These are phyloP conservation scores for Dentipellis sp. DNA, from an alignment of 768 basidiomycete genomes.

Conservation along the genomic window DNA sequence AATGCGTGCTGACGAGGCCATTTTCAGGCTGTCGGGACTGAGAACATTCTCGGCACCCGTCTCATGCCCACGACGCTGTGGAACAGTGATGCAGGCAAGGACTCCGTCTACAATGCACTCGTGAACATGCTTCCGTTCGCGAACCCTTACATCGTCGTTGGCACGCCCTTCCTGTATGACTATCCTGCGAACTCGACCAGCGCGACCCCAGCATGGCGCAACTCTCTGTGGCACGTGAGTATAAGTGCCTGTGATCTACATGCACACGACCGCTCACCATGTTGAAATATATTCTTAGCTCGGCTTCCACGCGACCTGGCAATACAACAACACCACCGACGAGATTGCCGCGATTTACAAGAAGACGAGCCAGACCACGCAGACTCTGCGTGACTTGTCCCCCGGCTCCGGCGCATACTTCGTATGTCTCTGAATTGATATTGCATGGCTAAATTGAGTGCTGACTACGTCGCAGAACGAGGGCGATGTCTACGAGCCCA, in stretches of 20 bases:
- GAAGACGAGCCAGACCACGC: constrained; percentile 7
- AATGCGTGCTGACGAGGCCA: neutral
- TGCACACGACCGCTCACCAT: neutral
- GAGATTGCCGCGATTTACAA: constrained; percentile 8
- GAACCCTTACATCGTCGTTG: constrained; percentile 17
- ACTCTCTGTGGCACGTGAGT: constrained; percentile 20
- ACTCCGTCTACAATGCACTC: constrained; percentile 13
- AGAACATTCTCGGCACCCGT: constrained; percentile 19
- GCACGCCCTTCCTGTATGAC: constrained; percentile 16
- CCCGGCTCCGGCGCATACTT: constrained; percentile 25
- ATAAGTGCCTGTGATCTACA: neutral
- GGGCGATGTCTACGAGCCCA: constrained; percentile 25
- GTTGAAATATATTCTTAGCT: neutral
- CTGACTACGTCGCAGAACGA: constrained; percentile 19
- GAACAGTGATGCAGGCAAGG: constrained; percentile 15
- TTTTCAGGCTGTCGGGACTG: constrained; percentile 17
- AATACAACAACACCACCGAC: constrained; percentile 15
- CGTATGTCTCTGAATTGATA: constrained; percentile 13
- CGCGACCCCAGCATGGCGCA: constrained; percentile 21
- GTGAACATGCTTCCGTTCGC: constrained; percentile 15
- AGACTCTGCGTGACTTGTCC: constrained; percentile 17
- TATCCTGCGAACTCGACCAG: constrained; percentile 14
- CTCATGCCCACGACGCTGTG: constrained; percentile 20
- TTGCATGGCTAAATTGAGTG: neutral
- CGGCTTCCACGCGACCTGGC: constrained; percentile 1